Evolutionary conservation across 2,329 filamentous ascomycete species (phyloP), one percentile per base, ranked within the genome.

Genomic region (Neocatenulostroma microsporum): DNA sequence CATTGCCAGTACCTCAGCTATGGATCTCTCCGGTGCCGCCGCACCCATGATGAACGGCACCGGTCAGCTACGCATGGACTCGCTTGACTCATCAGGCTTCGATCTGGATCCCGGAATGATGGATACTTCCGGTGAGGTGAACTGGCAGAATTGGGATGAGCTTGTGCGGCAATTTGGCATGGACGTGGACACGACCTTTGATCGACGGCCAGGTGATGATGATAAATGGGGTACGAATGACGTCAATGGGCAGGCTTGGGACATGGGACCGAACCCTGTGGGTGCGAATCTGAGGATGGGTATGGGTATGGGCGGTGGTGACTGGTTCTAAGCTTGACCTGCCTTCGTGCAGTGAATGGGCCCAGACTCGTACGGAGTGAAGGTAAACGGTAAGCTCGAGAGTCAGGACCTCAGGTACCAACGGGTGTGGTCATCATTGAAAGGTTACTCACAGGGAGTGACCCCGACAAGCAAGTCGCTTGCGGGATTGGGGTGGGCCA

Each of bases 101-200:
- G 35, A 55, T 27, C 41, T 50, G 40, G 25, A 42, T 45, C 14
- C 46, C 30, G 49, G 48, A 1, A 41, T 56, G 12, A 54, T 64
- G 44, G 63, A 64, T 15, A 57, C 58, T 5, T 58, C 55, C 1
- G 57, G 53, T 10, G 62, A 58, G 21, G 38, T 70, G 44, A 62
- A 70, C 34, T 71, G 68, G 68, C 58, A 66, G 26, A 61, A 57
- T 24, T 70, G 66, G 63, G 67, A 70, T 29, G 63, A 69, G 44
- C 55, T 71, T 39, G 66, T 70, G 2, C 52, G 53, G 18, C 62
- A 70, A 37, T 69, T 65, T 38, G 66, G 63, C 5, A 62, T 63
- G 47, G 63, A 69, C n/a, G 53, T 61, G 3, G 57, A 60, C 30
- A 37, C 33, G 10, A 38, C 41, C 11, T 38, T 37, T 14, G 41